phyloP scores from a whole-genome alignment of 2,329 filamentous ascomycete species.

The Thielaviopsis euricoi region DNA sequence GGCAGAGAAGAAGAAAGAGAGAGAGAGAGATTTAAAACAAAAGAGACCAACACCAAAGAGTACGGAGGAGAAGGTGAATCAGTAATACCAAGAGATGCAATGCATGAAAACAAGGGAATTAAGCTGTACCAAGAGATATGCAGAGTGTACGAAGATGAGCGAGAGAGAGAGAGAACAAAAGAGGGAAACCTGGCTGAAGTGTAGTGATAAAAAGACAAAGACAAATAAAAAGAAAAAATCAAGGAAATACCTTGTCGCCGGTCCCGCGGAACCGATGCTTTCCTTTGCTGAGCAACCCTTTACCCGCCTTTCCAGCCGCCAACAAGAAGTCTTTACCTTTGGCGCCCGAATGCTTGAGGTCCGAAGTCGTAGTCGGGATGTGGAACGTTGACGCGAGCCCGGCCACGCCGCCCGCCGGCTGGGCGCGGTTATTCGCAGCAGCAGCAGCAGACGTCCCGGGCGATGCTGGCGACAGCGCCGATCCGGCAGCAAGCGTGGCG shows the following conservation, averaged over 20 bases:
- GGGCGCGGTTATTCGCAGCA: not conserved
- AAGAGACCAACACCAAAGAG: too few species aligned
- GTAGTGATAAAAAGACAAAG: not conserved
- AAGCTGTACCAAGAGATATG: too few species aligned
- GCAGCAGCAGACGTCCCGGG: slow-evolving; percentile 17
- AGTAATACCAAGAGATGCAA: too few species aligned
- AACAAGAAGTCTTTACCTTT: slow-evolving; percentile 84
- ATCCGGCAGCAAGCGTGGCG: slow-evolving; percentile 19
- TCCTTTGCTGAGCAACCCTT: slow-evolving; percentile 80
- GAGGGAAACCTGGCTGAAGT: too few species aligned
- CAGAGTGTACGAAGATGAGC: too few species aligned
- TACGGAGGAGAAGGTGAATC: too few species aligned
- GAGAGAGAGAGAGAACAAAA: too few species aligned
- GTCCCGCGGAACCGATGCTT: slow-evolving; percentile 63
- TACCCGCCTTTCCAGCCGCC: slow-evolving; percentile 73
- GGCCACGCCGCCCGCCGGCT: slow-evolving; percentile 16
- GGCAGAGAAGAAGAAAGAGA: too few species aligned
- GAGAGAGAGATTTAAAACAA: too few species aligned
- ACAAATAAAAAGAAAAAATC: slow-evolving; percentile 21
- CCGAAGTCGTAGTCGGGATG: slow-evolving; percentile 18
- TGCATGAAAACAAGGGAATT: too few species aligned
- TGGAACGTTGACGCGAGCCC: slow-evolving; percentile 23
- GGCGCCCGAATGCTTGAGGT: slow-evolving; percentile 38
- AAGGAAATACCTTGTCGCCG: slow-evolving; percentile 80
- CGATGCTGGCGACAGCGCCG: slow-evolving; percentile 17